Conservation (phyloP, 176 grass and related monocot genomes). For the Puya raimondii region DNA sequence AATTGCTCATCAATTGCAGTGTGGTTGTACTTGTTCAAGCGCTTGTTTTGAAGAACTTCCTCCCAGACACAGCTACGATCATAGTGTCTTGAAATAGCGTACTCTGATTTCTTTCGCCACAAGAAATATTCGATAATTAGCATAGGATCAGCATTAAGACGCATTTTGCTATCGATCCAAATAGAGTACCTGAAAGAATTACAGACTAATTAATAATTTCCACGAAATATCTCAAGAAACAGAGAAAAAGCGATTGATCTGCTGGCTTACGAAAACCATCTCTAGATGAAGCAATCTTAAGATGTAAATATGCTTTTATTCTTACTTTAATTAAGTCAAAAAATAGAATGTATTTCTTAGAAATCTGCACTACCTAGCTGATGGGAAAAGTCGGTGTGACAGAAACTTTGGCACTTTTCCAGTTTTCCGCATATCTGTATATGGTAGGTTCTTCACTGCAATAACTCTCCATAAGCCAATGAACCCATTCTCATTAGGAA, state of each 20-base stretch:
- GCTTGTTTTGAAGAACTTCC: slow-evolving; percentile 90
- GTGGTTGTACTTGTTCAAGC: slow-evolving; percentile 81
- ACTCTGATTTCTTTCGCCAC: slow-evolving; percentile 81
- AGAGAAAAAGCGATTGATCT: background rate
- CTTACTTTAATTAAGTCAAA: background rate
- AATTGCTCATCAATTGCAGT: slow-evolving; percentile 81
- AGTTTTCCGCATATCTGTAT: slow-evolving; percentile 64
- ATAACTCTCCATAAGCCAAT: slow-evolving; percentile 77
- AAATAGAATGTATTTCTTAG: background rate
- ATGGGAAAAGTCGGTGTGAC: slow-evolving; percentile 72
- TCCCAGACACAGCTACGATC: slow-evolving; percentile 87
- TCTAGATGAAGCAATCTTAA: background rate
- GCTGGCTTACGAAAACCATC: background rate
- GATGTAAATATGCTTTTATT: background rate
- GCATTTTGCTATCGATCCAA: slow-evolving; percentile 94
- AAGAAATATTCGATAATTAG: slow-evolving; percentile 82
- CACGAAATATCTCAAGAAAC: background rate
- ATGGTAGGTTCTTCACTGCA: slow-evolving; percentile 70
- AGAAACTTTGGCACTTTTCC: slow-evolving; percentile 93
- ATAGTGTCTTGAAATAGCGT: slow-evolving; percentile 86
- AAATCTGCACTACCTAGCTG: slow-evolving; percentile 42
- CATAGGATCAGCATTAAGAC: slow-evolving; percentile 78
- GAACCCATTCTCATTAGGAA: slow-evolving; percentile 53
- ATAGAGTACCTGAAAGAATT: slow-evolving; percentile 62
- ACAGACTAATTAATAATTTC: background rate